Evolutionary conservation across 2,329 filamentous ascomycete species (phyloP), one percentile per base, ranked within the genome.

Genomic region (Blastomyces percursus): DNA sequence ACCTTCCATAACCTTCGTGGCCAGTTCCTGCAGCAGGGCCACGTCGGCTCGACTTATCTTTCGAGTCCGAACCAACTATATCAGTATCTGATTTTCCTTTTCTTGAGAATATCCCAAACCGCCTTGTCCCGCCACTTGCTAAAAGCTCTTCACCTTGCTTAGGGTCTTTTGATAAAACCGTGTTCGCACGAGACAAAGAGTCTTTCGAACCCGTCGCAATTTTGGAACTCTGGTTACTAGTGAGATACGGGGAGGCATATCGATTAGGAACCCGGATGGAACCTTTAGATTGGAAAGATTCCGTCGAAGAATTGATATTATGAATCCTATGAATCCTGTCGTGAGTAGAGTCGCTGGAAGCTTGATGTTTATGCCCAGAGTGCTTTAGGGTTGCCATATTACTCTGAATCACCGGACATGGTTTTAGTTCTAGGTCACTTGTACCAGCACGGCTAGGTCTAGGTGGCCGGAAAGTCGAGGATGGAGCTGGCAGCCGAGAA

Each of bases 21-120:
- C 93, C 93, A 46, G 93, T 97, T n/a, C 93, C 93, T 50, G 93
- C 93, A 19, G 83, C 85, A 27, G 93, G 93, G 0, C 93, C 92
- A 74, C 91, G 93, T 35, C 88, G 83, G 30, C 78, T 64, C 8
- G 78, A 71, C 66, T 82, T 85, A 9, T 86, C 85, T 46, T 81
- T 80, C 71, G 82, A 85, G n/a, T 86, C 82, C 0, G 72, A 64
- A 24, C 73, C 74, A 12, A 75, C 64, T n/a, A 74, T 71, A 51
- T 84, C 80, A 3, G 82, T 72, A 0, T 83, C 79, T 0, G 83
- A 80, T 73, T 90, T 95, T 16, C 85, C 85, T 62, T 85, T 86
- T 66, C 88, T 84, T 9, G 86, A 80, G 69, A 96, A 96, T 61
- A 96, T 81, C 0, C 88, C 87, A 72, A 96, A 94, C 1, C 88